A percentile compares a stretch with the other conserved stretches of the same genome.
Evolutionary conservation across 2,329 filamentous ascomycete species (phyloP).

Genomic region (Alternaria sp.): DNA sequence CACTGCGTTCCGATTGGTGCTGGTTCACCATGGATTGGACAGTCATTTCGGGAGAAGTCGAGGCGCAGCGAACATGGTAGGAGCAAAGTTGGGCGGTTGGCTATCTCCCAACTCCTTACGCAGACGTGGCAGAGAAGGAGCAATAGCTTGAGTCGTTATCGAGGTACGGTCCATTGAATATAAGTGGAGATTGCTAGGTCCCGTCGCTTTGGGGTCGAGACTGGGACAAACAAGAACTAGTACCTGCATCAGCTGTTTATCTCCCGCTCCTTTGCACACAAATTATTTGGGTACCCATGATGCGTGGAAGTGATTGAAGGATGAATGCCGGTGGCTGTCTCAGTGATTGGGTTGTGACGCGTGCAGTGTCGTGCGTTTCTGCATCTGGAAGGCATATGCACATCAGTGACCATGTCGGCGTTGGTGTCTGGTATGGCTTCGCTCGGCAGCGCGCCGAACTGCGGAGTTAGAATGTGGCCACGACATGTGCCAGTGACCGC

Average conservation of each 20-base stretch:
- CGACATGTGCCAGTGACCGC: conserved; percentile 6
- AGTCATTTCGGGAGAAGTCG: conserved; percentile 1
- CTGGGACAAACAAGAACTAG: conserved; percentile 2
- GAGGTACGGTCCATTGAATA: neutral
- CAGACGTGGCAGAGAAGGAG: neutral
- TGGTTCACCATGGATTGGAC: neutral
- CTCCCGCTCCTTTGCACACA: conserved; percentile 2
- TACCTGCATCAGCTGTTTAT: conserved; percentile 18
- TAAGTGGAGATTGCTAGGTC: conserved; percentile 3
- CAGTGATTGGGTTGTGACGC: conserved; percentile 14
- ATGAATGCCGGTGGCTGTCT: neutral
- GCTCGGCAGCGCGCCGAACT: conserved; percentile 22
- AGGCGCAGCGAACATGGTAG: conserved; percentile 2
- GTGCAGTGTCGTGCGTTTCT: conserved; percentile 8
- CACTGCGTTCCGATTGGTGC: neutral
- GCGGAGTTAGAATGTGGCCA: conserved; percentile 9
- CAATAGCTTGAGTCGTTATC: neutral
- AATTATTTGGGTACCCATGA: neutral
- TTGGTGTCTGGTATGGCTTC: conserved; percentile 13
- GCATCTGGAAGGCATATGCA: neutral
- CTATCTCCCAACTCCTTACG: neutral
- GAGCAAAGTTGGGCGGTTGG: conserved; percentile 1
- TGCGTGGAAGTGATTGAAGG: neutral
- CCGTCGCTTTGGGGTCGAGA: neutral
- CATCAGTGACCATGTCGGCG: conserved; percentile 14